Conservation (phyloP, 495 filamentous ascomycete species). For the Lasiosphaeria hispida region DNA sequence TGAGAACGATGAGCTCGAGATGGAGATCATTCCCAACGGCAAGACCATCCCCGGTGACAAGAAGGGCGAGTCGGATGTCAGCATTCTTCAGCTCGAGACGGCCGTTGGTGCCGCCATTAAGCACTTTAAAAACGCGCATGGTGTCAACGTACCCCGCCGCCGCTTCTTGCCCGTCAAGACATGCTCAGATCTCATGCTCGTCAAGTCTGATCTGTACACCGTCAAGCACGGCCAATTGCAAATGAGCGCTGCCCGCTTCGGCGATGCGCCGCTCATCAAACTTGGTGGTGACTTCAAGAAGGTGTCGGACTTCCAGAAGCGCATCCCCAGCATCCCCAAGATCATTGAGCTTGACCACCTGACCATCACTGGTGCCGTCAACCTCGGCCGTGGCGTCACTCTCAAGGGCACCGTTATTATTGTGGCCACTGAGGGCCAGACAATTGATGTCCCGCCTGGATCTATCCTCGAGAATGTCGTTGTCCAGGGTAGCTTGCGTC, state of each 20-base stretch:
- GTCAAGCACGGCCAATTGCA: slow-evolving; percentile 97
- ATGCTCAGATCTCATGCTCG: slow-evolving; percentile 98
- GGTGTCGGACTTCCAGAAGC: slow-evolving; percentile 99
- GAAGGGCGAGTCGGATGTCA: slow-evolving; percentile 98
- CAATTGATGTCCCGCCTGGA: slow-evolving; percentile 95
- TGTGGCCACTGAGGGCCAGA: slow-evolving; percentile 94
- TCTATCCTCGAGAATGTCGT: slow-evolving; percentile 98
- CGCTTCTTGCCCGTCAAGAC: slow-evolving; percentile 99
- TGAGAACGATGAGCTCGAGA: slow-evolving; percentile 95
- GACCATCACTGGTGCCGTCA: slow-evolving; percentile 95
- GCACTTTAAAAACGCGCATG: slow-evolving; percentile 97
- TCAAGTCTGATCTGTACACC: slow-evolving; percentile 99
- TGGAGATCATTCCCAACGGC: slow-evolving; percentile 99
- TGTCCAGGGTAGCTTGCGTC: slow-evolving; percentile 93
- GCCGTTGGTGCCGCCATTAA: slow-evolving; percentile 98
- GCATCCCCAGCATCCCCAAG: slow-evolving; percentile 92
- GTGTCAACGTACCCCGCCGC: slow-evolving; percentile 96
- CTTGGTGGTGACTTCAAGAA: slow-evolving; percentile 99
- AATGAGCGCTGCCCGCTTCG: slow-evolving; percentile 94
- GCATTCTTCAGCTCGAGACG: slow-evolving; percentile 97
- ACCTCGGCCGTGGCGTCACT: slow-evolving; percentile 89
- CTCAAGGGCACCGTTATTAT: slow-evolving; percentile 99
- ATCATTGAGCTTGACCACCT: slow-evolving; percentile 98
- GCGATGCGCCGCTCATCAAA: slow-evolving; percentile 98
- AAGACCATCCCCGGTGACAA: slow-evolving; percentile 98